Conservation (phyloP, 176 grass and related monocot species). For the Leersia perrieri region DNA sequence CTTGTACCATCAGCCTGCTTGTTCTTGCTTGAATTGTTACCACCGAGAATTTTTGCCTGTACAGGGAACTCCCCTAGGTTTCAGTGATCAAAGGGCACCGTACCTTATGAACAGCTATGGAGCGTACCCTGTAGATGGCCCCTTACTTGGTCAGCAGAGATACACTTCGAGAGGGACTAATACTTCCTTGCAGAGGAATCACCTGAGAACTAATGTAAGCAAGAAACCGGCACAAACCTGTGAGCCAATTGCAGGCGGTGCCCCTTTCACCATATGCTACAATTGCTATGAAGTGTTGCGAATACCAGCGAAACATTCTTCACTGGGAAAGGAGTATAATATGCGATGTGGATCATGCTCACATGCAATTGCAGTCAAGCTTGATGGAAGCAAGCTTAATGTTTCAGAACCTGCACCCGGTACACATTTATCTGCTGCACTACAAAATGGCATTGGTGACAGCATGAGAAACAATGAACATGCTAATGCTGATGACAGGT, state of each 20-base stretch:
- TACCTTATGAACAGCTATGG: conserved; percentile 46
- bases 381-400: conserved; percentile 62
- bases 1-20: conserved; percentile 73
- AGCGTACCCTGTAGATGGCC: conserved; percentile 30
- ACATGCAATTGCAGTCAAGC: conserved; percentile 56
- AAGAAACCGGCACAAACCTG: conserved; percentile 56
- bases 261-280: conserved; percentile 85
- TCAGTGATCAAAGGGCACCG: conserved; percentile 51
- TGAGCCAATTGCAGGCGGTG: conserved; percentile 63
- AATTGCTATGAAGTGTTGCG: conserved; percentile 88
- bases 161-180: conserved; percentile 36
- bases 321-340: conserved; percentile 57
- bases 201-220: conserved; percentile 39
- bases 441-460: conserved; percentile 31
- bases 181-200: conserved; percentile 41
- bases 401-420: conserved; percentile 34
- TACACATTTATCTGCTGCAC: conserved; percentile 38
- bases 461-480: conserved; percentile 16
- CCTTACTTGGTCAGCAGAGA: conserved; percentile 47
- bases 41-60: conserved; percentile 60
- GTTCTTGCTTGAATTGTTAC: conserved; percentile 74
- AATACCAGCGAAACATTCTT: conserved; percentile 52
- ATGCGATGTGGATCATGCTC: conserved; percentile 83
- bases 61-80: conserved; percentile 38
- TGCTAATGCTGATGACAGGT: conserved; percentile 39